Base-by-base conservation (phyloP, 306 rosid genomes). In the Comarum palustre region DNA sequence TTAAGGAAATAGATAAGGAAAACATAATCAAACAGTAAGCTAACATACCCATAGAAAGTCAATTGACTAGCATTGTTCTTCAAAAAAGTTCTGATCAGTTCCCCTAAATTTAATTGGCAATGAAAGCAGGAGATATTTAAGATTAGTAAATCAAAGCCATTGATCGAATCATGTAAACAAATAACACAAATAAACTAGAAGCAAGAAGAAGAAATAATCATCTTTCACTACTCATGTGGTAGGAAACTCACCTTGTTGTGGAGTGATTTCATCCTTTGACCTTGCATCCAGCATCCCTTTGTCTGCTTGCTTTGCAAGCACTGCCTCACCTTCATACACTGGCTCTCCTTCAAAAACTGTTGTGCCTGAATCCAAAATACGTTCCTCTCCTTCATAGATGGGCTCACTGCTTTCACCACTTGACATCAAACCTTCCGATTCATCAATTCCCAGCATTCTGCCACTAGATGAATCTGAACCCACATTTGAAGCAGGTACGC, bases 311-410 rank as follows among this genome's bases (percentile, higher is more conserved):
- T 92, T 85, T 24, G 93, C 90, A 73, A 95, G 96, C 71, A 92
- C 80, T 63, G 74, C 76, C 83, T 95, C 99, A 66, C 99, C 99
- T 83, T 95, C 99, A 83, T 95, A 95, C 20, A 95, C 88, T 62
- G 97, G 97, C 77, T 95, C 99, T 52, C 80, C 82, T 46, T 84
- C 93, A 73, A 80, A 82, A 62, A 77, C 79, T 29, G 67, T 57
- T 71, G 80, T 75, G 64, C 79, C 79, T 63, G 86, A 71, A 73
- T 88, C 89, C 84, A 88, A 64, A 73, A 95, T 90, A 77, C 92
- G 69, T 78, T 95, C 99, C 83, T 95, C 99, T 75, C 99, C 99
- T 86, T 92, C 99, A 81, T 95, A 95, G 20, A 95, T 83, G 84
- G 99, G 99, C 85, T 95, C 99, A 78, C 84, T 84, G 68, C 75